These are phyloP conservation scores for Podaxis sp. DNA, from an alignment of 768 basidiomycete genomes.

Conservation along the genomic window DNA sequence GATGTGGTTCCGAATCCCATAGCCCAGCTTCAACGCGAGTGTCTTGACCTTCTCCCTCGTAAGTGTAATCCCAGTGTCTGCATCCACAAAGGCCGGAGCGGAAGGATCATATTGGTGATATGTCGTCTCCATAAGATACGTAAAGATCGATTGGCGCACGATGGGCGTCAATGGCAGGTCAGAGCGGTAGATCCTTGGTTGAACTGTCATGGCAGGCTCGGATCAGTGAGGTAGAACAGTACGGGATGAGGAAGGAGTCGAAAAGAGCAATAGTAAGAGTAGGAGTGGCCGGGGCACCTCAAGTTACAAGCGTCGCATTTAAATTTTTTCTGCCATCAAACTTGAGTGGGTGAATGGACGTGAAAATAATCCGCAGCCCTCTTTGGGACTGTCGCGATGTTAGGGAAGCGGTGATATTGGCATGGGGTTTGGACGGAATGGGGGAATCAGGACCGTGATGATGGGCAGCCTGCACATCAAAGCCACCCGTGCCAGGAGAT, in stretches of 20 bases:
- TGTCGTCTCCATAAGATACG: constrained; percentile 17
- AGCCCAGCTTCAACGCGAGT: constrained; percentile 16
- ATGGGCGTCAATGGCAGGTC: constrained; percentile 16
- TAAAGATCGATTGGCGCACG: constrained; percentile 19
- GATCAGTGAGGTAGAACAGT: neutral
- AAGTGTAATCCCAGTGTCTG: constrained; percentile 14
- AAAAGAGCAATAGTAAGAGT: neutral
- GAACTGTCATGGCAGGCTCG: neutral
- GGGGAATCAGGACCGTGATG: neutral
- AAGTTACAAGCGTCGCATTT: neutral
- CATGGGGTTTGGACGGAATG: neutral
- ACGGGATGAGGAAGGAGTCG: neutral
- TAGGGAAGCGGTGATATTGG: neutral
- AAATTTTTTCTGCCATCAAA: neutral
- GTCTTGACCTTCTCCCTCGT: constrained; percentile 18
- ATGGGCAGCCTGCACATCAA: too few species aligned
- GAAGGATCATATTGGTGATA: constrained; percentile 16
- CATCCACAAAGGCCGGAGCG: constrained; percentile 18
- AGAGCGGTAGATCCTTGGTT: constrained; percentile 20
- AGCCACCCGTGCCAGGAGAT: too few species aligned
- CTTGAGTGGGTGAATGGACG: neutral
- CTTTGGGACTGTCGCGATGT: neutral
- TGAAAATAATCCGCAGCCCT: neutral
- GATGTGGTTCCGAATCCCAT: constrained; percentile 19
- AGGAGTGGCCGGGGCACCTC: neutral